Percentiles rank a stretch among this genome's conserved stretches.
These are phyloP conservation scores for Pyrenophora seminiperda DNA, from an alignment of 2,329 filamentous ascomycete species.

Conservation along the genomic window DNA sequence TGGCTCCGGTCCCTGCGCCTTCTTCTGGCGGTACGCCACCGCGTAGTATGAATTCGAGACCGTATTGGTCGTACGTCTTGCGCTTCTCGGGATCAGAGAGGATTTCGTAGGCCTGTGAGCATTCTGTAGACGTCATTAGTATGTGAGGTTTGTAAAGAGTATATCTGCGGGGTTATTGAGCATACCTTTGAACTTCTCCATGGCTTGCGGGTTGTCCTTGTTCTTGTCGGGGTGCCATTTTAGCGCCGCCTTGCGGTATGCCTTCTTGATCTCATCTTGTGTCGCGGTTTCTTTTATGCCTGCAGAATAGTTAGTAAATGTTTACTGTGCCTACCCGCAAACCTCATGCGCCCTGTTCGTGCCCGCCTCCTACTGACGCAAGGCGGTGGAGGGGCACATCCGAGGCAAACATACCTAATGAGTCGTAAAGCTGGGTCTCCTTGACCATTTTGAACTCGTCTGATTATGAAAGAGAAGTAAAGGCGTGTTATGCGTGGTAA, in stretches of 20 bases:
- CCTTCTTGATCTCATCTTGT: conserved; percentile 97
- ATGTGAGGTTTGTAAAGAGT: not conserved
- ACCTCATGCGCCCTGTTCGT: conserved; percentile 9
- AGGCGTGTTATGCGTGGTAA: conserved; percentile 21
- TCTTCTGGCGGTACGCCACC: conserved; percentile 71
- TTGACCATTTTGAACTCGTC: conserved; percentile 72
- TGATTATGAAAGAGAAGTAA: conserved; percentile 16
- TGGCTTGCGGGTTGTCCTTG: conserved; percentile 81
- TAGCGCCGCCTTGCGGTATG: conserved; percentile 85
- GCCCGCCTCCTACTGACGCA: conserved; percentile 7
- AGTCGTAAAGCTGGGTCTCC: conserved; percentile 94
- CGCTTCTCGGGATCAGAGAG: conserved; percentile 96
- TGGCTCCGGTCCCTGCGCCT: conserved; percentile 42
- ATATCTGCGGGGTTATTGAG: not conserved
- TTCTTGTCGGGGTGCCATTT: conserved; percentile 99
- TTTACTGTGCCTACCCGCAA: conserved; percentile 12
- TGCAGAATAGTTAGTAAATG: conserved; percentile 31
- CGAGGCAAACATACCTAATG: conserved; percentile 58
- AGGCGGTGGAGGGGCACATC: conserved; percentile 30
- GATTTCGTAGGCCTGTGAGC: conserved; percentile 97
- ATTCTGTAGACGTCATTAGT: conserved; percentile 61
- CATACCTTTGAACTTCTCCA: conserved; percentile 88
- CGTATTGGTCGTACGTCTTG: conserved; percentile 92
- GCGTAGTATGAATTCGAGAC: conserved; percentile 87
- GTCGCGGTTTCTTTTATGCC: conserved; percentile 76